Conservation (phyloP, 306 rosid species). For the Pyrus bretschneideri region DNA sequence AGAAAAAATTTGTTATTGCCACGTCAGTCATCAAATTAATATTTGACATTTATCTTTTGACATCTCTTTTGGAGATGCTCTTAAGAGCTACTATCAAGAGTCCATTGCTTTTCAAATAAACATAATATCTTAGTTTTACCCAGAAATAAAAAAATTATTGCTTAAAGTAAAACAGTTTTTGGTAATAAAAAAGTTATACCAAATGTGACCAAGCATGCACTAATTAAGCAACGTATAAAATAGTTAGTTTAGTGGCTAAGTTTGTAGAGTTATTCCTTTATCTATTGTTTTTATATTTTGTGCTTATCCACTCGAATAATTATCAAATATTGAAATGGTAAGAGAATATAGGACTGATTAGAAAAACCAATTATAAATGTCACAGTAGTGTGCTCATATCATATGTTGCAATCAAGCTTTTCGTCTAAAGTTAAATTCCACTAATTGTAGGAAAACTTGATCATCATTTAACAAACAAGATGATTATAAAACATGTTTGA, state of each 20-base stretch:
- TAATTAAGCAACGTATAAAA: background rate
- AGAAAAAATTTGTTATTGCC: too few species aligned
- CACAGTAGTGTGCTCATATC: background rate
- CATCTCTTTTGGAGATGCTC: too few species aligned
- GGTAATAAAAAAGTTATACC: too few species aligned
- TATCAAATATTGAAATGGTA: background rate
- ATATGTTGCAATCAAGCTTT: background rate
- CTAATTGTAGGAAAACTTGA: background rate
- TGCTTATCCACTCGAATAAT: conserved; percentile 5
- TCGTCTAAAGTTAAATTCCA: background rate
- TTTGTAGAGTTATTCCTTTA: background rate
- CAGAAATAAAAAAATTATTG: too few species aligned
- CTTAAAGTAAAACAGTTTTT: too few species aligned
- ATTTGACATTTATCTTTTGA: too few species aligned
- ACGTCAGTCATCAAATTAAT: too few species aligned
- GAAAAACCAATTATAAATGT: background rate
- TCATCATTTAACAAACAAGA: background rate
- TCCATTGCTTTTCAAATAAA: too few species aligned
- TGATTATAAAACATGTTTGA: background rate
- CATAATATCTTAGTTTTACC: too few species aligned
- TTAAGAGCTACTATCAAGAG: too few species aligned
- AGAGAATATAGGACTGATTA: background rate
- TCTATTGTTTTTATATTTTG: background rate
- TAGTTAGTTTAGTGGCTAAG: background rate
- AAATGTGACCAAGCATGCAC: background rate